phyloP scores from a whole-genome alignment of 805 yeast genomes.

The Ogataea ganodermae region DNA sequence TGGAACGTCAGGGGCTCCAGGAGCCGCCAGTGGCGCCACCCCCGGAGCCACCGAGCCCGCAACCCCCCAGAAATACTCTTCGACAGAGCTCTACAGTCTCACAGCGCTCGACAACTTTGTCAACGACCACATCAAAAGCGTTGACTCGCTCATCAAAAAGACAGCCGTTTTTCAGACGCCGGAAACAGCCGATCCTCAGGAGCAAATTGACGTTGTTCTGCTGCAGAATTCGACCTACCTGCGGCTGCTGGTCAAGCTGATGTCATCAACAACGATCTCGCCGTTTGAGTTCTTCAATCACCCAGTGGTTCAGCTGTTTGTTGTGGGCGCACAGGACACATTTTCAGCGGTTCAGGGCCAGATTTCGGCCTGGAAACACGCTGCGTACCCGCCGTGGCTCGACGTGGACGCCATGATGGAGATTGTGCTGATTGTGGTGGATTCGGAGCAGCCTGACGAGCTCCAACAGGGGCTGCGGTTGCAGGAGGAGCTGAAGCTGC shows the following conservation, averaged over 20 bases:
- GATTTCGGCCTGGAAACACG: constrained; percentile 52
- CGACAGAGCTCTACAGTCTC: constrained; percentile 28
- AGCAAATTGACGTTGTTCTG: constrained; percentile 18
- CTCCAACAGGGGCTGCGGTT: constrained; percentile 39
- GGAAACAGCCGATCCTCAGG: not conserved
- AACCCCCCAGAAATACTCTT: constrained; percentile 11
- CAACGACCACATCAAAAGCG: constrained; percentile 24
- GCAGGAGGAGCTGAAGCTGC: constrained; percentile 34
- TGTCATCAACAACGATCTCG: constrained; percentile 60
- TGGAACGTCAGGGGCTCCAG: not conserved
- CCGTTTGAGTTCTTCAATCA: constrained; percentile 87
- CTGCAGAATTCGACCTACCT: constrained; percentile 54
- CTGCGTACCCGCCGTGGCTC: constrained; percentile 59
- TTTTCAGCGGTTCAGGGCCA: constrained; percentile 58
- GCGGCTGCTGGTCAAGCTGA: constrained; percentile 56
- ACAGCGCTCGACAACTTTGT: constrained; percentile 18
- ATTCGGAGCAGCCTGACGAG: constrained; percentile 46
- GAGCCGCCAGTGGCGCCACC: not conserved
- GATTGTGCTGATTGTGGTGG: constrained; percentile 51
- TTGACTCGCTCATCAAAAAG: constrained; percentile 19
- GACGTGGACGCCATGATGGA: constrained; percentile 64
- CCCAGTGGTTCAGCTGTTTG: constrained; percentile 75
- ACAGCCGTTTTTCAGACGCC: not conserved
- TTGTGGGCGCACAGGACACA: constrained; percentile 57
- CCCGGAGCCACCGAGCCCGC: constrained; percentile 6